Evolutionary conservation across 192 early-diverging fungal genomes (phyloP).

Genomic region (Backusella westeae): DNA sequence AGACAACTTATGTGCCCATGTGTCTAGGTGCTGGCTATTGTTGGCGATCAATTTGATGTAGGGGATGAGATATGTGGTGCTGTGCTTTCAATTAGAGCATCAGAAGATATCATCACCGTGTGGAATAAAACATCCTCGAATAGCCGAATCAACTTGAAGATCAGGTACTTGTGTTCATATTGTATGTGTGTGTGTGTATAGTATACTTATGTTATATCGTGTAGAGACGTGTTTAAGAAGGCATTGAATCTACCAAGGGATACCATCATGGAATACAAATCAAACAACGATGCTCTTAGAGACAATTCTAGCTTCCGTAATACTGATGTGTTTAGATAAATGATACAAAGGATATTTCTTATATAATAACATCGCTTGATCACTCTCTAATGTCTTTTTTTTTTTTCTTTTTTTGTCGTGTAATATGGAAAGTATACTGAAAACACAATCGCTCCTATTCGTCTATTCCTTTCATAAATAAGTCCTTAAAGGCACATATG

Average conservation of each 20-base stretch:
- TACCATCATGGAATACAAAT: slow-evolving; percentile 94
- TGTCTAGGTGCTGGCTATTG: slow-evolving; percentile 71
- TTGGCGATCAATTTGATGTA: slow-evolving; percentile 90
- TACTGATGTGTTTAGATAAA: slow-evolving; percentile 73
- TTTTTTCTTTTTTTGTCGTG: too few species aligned
- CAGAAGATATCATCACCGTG: slow-evolving; percentile 92
- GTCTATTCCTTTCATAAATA: too few species aligned
- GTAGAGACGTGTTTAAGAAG: slow-evolving; percentile 84
- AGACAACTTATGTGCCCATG: neutral
- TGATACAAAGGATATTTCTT: neutral
- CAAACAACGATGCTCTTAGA: slow-evolving; percentile 83
- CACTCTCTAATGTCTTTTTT: too few species aligned
- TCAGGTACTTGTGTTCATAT: slow-evolving; percentile 54
- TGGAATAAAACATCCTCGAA: slow-evolving; percentile 91
- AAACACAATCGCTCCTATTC: too few species aligned
- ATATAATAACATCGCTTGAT: neutral
- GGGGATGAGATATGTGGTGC: slow-evolving; percentile 89
- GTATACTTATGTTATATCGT: neutral
- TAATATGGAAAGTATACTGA: too few species aligned
- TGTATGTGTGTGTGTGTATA: too few species aligned
- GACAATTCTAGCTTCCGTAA: slow-evolving; percentile 87
- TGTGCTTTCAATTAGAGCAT: slow-evolving; percentile 89
- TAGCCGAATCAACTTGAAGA: slow-evolving; percentile 78
- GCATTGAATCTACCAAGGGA: slow-evolving; percentile 83
- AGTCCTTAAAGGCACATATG: too few species aligned